Percentiles rank a stretch among this genome's conserved stretches.
Evolutionary conservation across 768 basidiomycete species (phyloP).

Genomic region (Chalciporus piperatus): DNA sequence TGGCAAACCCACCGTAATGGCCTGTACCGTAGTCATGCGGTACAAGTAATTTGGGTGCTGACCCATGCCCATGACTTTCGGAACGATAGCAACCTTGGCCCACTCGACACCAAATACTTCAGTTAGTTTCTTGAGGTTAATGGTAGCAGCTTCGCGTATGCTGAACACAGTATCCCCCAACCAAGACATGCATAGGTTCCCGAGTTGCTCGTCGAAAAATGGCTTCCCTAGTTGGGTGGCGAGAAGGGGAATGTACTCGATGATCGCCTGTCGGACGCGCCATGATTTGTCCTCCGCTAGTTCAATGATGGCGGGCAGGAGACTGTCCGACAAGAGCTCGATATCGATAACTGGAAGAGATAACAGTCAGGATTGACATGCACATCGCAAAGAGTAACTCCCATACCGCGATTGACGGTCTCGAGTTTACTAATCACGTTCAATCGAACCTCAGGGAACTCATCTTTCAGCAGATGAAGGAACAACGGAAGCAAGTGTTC

Average conservation of each 20-base stretch:
- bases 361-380: constrained; percentile 6
- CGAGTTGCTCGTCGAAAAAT: constrained; percentile 97
- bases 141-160: constrained; percentile 96
- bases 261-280: constrained; percentile 99
- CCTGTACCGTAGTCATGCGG: constrained; percentile 98
- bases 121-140: constrained; percentile 94
- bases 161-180: constrained; percentile 97
- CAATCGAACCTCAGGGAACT: constrained; percentile 95
- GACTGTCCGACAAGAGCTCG: constrained; percentile 88
- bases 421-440: constrained; percentile 99
- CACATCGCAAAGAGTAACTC: not conserved
- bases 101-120: constrained; percentile 99
- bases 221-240: constrained; percentile 95
- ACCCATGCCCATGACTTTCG: constrained; percentile 97
- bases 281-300: constrained; percentile 99
- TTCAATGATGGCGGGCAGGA: constrained; percentile 96
- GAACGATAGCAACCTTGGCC: constrained; percentile 91
- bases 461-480: constrained; percentile 94
- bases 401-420: constrained; percentile 85
- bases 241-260: constrained; percentile 98
- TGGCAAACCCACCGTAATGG: constrained; percentile 75
- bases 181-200: constrained; percentile 98
- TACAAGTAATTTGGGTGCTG: constrained; percentile 95
- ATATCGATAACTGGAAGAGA: constrained; percentile 86
- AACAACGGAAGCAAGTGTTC: constrained; percentile 97